Conservation (phyloP, 2,329 filamentous ascomycete genomes). For the Periconia sp. region DNA sequence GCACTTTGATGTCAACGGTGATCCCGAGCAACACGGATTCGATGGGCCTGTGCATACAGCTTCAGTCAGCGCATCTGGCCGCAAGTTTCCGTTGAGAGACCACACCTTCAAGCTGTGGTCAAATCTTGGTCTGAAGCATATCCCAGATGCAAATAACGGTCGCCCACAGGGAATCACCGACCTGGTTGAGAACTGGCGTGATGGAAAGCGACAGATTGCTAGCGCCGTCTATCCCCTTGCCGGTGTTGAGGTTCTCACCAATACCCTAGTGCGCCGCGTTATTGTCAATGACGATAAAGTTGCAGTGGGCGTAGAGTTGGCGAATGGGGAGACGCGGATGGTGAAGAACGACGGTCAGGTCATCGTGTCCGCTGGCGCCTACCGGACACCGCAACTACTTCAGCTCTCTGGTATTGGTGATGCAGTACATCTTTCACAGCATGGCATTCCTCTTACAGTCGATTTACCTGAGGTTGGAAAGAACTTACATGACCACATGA, state of each 20-base stretch:
- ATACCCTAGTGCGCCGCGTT: constrained; percentile 18
- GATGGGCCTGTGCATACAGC: constrained; percentile 30
- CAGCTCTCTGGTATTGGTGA: constrained; percentile 41
- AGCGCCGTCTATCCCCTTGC: constrained; percentile 17
- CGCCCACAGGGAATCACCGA: constrained; percentile 28
- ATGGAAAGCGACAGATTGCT: constrained; percentile 28
- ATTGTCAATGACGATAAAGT: constrained; percentile 15
- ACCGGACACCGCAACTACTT: constrained; percentile 36
- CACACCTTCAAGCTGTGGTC: constrained; percentile 20
- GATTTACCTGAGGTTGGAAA: constrained; percentile 67
- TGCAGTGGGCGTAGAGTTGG: constrained; percentile 23
- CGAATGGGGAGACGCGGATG: constrained; percentile 12
- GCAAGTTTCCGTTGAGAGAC: constrained; percentile 26
- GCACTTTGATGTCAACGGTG: constrained; percentile 25
- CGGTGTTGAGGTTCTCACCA: constrained; percentile 20
- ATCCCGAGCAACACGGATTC: constrained; percentile 29
- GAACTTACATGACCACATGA: constrained; percentile 65
- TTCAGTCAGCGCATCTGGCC: constrained; percentile 21
- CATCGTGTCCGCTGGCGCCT: constrained; percentile 36
- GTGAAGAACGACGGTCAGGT: constrained; percentile 25
- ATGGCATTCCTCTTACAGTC: constrained; percentile 58
- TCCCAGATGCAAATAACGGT: constrained; percentile 24
- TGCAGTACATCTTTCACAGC: constrained; percentile 54
- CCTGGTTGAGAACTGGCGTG: constrained; percentile 27
- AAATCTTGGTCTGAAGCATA: constrained; percentile 16